Evolutionary conservation across 306 rosid species (phyloP).

Genomic region (Potentilla sterilis): DNA sequence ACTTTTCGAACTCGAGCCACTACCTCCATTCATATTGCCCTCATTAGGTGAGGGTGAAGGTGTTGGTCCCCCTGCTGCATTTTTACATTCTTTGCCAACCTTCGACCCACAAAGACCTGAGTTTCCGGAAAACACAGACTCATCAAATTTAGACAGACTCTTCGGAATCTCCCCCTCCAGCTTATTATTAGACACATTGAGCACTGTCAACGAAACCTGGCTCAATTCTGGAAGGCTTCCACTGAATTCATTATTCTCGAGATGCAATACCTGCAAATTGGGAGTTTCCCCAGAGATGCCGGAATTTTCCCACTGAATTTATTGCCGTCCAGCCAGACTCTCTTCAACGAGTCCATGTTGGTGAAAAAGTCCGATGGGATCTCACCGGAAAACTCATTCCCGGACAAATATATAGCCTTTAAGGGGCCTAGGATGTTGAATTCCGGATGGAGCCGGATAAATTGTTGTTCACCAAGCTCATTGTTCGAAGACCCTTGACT

Average conservation of each 20-base stretch:
- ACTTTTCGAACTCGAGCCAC: slow-evolving; percentile 7
- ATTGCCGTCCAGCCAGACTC: slow-evolving; percentile 56
- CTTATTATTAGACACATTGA: slow-evolving; percentile 60
- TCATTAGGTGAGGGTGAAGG: neutral
- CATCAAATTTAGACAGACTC: slow-evolving; percentile 34
- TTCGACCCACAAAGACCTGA: slow-evolving; percentile 47
- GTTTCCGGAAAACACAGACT: slow-evolving; percentile 49
- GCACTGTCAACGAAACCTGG: slow-evolving; percentile 20
- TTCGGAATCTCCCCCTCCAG: slow-evolving; percentile 68
- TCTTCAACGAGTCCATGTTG: slow-evolving; percentile 61
- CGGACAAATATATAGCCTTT: slow-evolving; percentile 52
- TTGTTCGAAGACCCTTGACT: slow-evolving; percentile 41
- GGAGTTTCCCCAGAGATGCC: slow-evolving; percentile 40
- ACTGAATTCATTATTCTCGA: slow-evolving; percentile 59
- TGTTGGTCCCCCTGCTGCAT: neutral
- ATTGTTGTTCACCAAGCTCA: slow-evolving; percentile 53
- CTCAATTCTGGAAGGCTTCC: slow-evolving; percentile 50
- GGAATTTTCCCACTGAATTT: slow-evolving; percentile 61
- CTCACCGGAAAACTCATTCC: slow-evolving; percentile 64
- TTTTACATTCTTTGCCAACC: slow-evolving; percentile 33
- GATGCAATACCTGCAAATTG: slow-evolving; percentile 47
- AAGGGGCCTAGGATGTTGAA: slow-evolving; percentile 50
- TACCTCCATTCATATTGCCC: neutral
- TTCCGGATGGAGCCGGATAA: slow-evolving; percentile 60
- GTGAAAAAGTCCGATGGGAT: slow-evolving; percentile 52